Evolutionary conservation across 352 stramenopile species (phyloP).

Genomic region (Globisporangium abappressorium): DNA sequence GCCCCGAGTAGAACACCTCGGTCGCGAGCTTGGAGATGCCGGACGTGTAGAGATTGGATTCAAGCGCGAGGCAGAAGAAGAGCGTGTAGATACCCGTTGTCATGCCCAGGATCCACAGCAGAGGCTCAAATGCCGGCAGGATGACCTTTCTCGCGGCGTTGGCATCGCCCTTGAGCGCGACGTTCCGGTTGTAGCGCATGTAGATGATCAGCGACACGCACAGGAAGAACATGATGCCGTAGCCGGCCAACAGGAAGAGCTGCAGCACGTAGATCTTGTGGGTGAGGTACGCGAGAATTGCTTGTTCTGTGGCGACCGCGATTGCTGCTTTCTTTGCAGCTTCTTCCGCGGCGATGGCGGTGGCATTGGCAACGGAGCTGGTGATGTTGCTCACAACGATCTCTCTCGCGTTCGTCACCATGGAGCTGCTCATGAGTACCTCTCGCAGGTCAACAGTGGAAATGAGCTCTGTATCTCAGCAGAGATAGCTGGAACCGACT

Average conservation of each 20-base stretch:
- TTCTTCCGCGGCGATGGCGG: slow-evolving; percentile 2
- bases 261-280: slow-evolving; percentile 14
- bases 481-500: not conserved
- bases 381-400: slow-evolving; percentile 4
- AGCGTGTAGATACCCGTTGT: slow-evolving; percentile 25
- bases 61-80: slow-evolving; percentile 37
- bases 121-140: slow-evolving; percentile 65
- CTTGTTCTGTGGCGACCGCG: not conserved
- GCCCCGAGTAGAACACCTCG: slow-evolving; percentile 39
- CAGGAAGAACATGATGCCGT: slow-evolving; percentile 19
- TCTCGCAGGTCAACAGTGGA: slow-evolving; percentile 2
- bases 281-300: slow-evolving; percentile 5
- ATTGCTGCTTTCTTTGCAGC: slow-evolving; percentile 1
- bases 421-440: slow-evolving; percentile 13
- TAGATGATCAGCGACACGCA: slow-evolving; percentile 17
- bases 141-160: slow-evolving; percentile 51
- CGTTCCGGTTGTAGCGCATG: slow-evolving; percentile 29
- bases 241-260: slow-evolving; percentile 8
- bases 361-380: not conserved
- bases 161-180: slow-evolving; percentile 28
- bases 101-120: slow-evolving; percentile 46
- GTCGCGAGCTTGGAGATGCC: slow-evolving; percentile 27
- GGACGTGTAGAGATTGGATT: slow-evolving; percentile 27
- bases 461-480: slow-evolving; percentile 5
- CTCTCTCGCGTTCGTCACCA: not conserved